Evolutionary conservation across 1,139 yeast species (phyloP).

Genomic region (Torulaspora pretoriensis): DNA sequence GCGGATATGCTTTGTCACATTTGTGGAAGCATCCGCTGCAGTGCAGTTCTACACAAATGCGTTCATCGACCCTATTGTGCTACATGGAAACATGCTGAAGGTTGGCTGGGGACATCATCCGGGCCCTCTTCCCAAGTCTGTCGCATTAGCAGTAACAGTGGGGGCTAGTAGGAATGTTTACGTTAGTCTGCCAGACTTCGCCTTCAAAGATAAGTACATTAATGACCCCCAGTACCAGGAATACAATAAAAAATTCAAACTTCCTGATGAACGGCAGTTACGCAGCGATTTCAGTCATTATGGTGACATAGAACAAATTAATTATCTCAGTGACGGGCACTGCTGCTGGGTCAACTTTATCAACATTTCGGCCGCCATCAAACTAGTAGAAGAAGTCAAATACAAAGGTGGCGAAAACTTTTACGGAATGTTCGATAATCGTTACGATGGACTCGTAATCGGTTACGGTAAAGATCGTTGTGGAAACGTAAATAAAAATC

Average conservation of each 20-base stretch:
- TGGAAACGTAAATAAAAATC: conserved; percentile 53
- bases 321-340: conserved; percentile 66
- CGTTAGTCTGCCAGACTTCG: conserved; percentile 54
- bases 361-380: conserved; percentile 71
- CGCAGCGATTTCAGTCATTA: conserved; percentile 62
- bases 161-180: conserved; percentile 83
- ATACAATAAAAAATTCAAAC: conserved; percentile 26
- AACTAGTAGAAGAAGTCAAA: conserved; percentile 62
- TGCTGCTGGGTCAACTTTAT: conserved; percentile 80
- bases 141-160: conserved; percentile 71
- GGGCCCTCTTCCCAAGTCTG: conserved; percentile 69
- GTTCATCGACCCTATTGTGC: conserved; percentile 68
- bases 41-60: conserved; percentile 80
- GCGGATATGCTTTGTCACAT: conserved; percentile 77
- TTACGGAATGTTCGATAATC: conserved; percentile 43
- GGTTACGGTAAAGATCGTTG: conserved; percentile 82
- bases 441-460: conserved; percentile 55
- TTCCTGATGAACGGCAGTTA: conserved; percentile 50
- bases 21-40: conserved; percentile 76
- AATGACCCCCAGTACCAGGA: conserved; percentile 32
- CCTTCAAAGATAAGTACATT: conserved; percentile 36
- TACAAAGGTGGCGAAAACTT: conserved; percentile 28
- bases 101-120: conserved; percentile 87
- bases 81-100: conserved; percentile 67
- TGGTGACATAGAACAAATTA: conserved; percentile 80